Conservation (phyloP, 352 stramenopile species). For the Phytopythium delawarense region DNA sequence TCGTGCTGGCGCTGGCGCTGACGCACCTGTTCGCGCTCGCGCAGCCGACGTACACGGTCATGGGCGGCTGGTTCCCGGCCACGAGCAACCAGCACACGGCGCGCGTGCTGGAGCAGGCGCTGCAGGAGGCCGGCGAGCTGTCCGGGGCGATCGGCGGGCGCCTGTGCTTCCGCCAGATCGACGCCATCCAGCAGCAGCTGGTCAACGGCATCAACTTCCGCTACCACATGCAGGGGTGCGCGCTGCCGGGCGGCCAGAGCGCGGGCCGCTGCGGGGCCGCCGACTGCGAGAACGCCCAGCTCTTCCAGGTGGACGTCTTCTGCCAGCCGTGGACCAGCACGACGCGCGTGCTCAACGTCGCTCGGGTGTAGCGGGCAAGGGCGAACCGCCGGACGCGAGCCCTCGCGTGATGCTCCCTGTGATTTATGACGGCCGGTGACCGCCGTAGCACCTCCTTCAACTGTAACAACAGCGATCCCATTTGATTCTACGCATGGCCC, state of each 20-base stretch:
- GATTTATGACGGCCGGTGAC: not conserved
- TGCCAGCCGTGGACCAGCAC: conserved; percentile 46
- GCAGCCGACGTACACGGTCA: conserved; percentile 19
- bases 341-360: conserved; percentile 31
- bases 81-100: conserved; percentile 27
- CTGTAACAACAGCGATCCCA: not conserved
- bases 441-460: not conserved
- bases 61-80: conserved; percentile 36
- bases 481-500: too few species aligned
- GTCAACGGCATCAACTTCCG: conserved; percentile 63
- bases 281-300: conserved; percentile 15
- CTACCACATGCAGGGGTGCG: conserved; percentile 43
- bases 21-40: conserved; percentile 12
- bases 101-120: conserved; percentile 26
- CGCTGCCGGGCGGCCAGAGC: conserved; percentile 19
- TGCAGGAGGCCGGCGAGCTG: conserved; percentile 19
- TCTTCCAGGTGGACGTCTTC: conserved; percentile 44
- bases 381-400: not conserved
- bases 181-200: conserved; percentile 49
- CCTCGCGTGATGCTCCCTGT: not conserved
- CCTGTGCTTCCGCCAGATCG: conserved; percentile 43
- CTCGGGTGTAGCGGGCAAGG: conserved; percentile 16
- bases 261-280: conserved; percentile 18
- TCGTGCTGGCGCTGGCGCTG: conserved; percentile 10
- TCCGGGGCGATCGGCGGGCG: conserved; percentile 9